Base-by-base conservation (phyloP, 441 rosid genomes). In the Bocquillonia castaneifolia region DNA sequence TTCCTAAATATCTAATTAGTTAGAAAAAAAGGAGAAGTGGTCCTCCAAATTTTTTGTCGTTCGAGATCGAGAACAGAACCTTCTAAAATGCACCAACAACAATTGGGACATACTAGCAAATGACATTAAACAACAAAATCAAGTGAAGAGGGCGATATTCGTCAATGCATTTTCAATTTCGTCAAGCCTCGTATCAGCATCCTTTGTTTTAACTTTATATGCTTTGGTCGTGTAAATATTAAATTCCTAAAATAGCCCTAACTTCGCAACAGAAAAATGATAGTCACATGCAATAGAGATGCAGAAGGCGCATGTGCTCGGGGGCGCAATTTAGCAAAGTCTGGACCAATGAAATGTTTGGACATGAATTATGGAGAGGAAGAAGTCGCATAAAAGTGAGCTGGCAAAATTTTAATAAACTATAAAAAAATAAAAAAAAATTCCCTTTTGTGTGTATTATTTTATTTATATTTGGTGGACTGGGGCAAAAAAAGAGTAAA, bases 331-430 rank as follows among this genome's bases (percentile, higher is more conserved):
- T 8, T 52, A 52, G 59, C 59, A 36, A 63, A 22, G 9, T 23
- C 48, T 45, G 69, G 69, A 65, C 69, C 59, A 32, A 7, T 13
- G 54, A 50, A 50, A 50, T 40, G 29, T 60, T 31, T 25, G 34
- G 32, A 20, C 25, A 37, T 22, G 32, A 12, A 8, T 34, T 59
- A 22, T 12, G 36, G 17, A 23, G 50, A 44, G 52, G 52, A 39
- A 60, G n/a, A 40, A 6, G 63, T 59, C 47, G 44, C 52, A 44
- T 0, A 12, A 20, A 15, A 5, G 23, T 51, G 59, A 51, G 69
- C 59, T 65, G 69, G 69, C 45, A 65, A 51, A 64, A 36, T 29
- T 32, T 50, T 23, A 65, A 65, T 64, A 52, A 65, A 51, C 58
- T 22, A 1, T 7, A 51, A 64, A 64, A 50, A 52, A 23, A 64